Evolutionary conservation across 306 rosid genomes (phyloP).

Genomic region (Rubus parviflorus): DNA sequence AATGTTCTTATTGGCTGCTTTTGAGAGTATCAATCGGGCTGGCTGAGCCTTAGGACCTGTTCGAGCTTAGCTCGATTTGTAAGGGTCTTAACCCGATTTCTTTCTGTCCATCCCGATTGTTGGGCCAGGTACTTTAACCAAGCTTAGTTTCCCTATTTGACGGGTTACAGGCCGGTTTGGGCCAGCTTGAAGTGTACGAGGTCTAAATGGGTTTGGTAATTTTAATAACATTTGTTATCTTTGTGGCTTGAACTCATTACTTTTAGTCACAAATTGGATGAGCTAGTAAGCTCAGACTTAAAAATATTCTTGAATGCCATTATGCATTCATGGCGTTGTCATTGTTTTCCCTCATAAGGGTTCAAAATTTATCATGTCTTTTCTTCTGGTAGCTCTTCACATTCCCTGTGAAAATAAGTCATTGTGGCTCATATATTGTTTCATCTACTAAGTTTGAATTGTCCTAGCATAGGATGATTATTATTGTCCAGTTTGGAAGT

Average conservation of each 20-base stretch:
- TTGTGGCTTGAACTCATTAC: background rate
- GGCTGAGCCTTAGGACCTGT: conserved; percentile 9
- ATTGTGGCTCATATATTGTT: no score
- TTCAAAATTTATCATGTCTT: background rate
- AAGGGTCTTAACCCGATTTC: background rate
- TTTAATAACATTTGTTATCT: background rate
- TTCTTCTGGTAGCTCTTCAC: background rate
- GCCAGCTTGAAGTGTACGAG: background rate
- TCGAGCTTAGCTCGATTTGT: background rate
- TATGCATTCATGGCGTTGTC: background rate
- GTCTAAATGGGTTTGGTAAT: background rate
- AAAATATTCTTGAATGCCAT: background rate
- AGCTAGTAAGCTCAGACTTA: background rate
- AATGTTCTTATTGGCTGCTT: conserved; percentile 6
- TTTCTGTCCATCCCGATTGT: background rate
- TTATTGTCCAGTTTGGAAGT: background rate
- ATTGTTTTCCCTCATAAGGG: background rate
- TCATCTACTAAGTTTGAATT: background rate
- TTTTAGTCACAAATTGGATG: background rate
- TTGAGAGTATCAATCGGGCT: background rate
- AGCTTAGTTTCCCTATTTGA: background rate
- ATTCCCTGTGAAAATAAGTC: background rate
- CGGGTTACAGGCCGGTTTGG: background rate
- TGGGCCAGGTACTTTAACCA: background rate
- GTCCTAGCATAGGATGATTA: background rate